Conservation (phyloP, 2,329 filamentous ascomycete genomes). For the Neofusicoccum ribis region DNA sequence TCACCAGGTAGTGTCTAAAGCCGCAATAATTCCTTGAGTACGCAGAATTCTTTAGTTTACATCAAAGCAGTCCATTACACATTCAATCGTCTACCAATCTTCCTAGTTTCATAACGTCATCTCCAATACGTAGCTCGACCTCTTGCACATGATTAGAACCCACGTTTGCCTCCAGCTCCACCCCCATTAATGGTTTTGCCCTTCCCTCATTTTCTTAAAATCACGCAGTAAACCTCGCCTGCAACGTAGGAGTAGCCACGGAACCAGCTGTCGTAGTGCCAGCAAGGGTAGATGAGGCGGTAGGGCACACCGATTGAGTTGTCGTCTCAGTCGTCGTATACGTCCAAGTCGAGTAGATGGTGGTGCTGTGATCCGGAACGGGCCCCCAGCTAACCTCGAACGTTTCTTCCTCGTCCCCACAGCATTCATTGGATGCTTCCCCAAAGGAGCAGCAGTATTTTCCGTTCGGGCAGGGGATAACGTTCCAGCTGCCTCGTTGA, state of each 20-base stretch:
- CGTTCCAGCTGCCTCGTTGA: not conserved
- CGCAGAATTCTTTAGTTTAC: too few species aligned
- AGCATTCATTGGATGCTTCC: not conserved
- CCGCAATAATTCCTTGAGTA: too few species aligned
- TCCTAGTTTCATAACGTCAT: too few species aligned
- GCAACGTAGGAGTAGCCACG: not conserved
- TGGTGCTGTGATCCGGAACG: not conserved
- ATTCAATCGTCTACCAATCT: too few species aligned
- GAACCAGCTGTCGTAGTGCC: not conserved
- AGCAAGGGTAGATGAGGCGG: not conserved
- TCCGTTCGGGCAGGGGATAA: not conserved
- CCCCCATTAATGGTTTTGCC: too few species aligned
- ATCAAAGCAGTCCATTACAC: too few species aligned
- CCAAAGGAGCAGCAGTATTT: not conserved
- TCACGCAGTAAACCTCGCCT: not conserved
- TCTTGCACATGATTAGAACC: too few species aligned
- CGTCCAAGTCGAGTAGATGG: not conserved
- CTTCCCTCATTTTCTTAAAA: not conserved
- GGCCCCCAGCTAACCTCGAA: not conserved
- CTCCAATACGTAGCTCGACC: too few species aligned
- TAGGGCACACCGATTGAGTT: slow-evolving; percentile 1
- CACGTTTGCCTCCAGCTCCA: too few species aligned
- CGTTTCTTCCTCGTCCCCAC: not conserved
- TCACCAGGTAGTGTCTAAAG: too few species aligned
- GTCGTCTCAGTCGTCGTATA: not conserved